Base-by-base conservation (phyloP, 805 yeast genomes). In the Pichia heedii region DNA sequence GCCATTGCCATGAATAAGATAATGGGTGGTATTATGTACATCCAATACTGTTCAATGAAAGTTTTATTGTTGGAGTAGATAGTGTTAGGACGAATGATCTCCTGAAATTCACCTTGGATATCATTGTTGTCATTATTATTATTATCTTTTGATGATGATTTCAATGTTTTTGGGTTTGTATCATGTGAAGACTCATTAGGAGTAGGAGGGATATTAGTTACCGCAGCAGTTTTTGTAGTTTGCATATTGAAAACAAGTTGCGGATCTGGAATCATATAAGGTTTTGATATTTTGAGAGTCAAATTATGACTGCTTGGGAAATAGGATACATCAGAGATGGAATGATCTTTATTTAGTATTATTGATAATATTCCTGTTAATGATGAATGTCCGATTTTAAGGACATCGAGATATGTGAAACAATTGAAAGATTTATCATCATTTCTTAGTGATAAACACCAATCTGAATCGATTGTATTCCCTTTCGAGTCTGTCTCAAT, bases 11-110 rank as follows among this genome's bases (percentile, higher is more conserved):
- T 7, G 32, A 18, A 21, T 37, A 6, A 30, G 7, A 16, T 36
- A 20, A 73, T 48, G 13, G 75, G 74, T 2, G 79, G 76, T 8
- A 75, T 75, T 22, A 79, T 62, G 56, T 73, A 77, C 69, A 75
- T 66, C 84, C 84, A 79, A 59, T 79, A 72, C 56, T 72, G 71
- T 54, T 77, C 82, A 16, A 78, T 61, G 59, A 76, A 77, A 5
- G 79, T 70, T 41, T 64, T 59, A 27, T 62, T 62, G 8, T 37
- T 43, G 2, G 38, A 32, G 24, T 44, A 37, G 1, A 40, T 3
- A 3, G 39, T 38, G 12, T 24, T 32, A 16, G 51, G 46, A 2
- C 36, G 22, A 12, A 49, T 36, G 11, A 41, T 21, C 19, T 42
- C 44, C 8, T 38, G 44, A 24, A 41, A 39, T 19, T 44, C 36